These are phyloP conservation scores for Nelumbo lutea DNA, from an alignment of 164 flowering plant genomes.

Conservation along the genomic window DNA sequence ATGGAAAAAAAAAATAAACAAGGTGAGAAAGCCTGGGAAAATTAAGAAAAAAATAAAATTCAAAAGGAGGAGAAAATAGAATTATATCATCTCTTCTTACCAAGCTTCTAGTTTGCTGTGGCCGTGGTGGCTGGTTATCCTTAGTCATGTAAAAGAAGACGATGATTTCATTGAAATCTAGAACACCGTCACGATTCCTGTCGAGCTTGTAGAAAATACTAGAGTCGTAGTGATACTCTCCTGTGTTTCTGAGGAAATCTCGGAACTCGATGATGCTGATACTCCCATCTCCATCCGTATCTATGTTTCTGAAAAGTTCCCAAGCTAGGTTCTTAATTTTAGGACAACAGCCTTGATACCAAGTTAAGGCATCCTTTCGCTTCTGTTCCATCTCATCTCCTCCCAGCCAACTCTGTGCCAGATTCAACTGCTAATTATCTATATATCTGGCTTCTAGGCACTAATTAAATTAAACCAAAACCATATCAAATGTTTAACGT, in stretches of 20 bases:
- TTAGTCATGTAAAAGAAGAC: conserved; percentile 7
- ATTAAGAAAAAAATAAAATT: too few species aligned
- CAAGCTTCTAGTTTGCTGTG: too few species aligned
- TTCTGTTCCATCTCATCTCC: conserved; percentile 8
- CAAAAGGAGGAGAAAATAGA: too few species aligned
- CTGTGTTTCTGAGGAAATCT: background rate
- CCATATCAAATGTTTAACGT: too few species aligned
- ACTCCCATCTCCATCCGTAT: conserved; percentile 6
- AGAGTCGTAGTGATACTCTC: background rate
- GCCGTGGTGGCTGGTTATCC: too few species aligned
- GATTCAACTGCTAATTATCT: too few species aligned
- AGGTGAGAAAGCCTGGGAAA: too few species aligned
- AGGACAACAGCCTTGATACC: background rate
- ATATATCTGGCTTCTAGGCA: too few species aligned
- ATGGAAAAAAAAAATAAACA: too few species aligned
- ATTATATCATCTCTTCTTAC: too few species aligned
- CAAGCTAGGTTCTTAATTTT: conserved; percentile 1
- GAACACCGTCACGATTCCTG: background rate
- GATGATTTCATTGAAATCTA: background rate
- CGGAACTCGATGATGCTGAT: background rate
- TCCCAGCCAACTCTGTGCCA: too few species aligned
- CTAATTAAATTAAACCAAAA: too few species aligned
- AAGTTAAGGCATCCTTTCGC: conserved; percentile 5
- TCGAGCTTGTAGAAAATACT: background rate
- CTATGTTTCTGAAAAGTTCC: background rate